These are phyloP conservation scores for Beauveria sp. DNA, from an alignment of 2,329 filamentous ascomycete genomes.

Conservation along the genomic window DNA sequence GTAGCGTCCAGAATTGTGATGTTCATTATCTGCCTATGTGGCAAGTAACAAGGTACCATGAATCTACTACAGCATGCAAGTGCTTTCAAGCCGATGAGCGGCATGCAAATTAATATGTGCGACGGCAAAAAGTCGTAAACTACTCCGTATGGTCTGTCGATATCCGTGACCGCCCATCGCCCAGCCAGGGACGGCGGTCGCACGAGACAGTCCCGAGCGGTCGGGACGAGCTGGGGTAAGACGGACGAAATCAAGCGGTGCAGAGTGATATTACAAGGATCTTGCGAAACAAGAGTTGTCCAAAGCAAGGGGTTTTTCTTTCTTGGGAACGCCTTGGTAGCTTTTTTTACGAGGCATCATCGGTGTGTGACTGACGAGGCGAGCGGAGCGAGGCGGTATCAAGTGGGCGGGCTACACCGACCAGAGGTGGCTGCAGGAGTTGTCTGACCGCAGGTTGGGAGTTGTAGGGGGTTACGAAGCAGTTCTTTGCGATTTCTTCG, in stretches of 20 bases:
- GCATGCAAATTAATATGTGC: no score
- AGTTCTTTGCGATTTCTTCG: not conserved
- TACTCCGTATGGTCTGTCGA: not conserved
- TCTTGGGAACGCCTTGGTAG: not conserved
- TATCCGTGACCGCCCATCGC: not conserved
- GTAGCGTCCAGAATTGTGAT: no score
- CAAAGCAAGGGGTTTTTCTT: not conserved
- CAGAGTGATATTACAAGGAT: no score
- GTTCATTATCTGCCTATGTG: no score
- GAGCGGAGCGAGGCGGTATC: not conserved
- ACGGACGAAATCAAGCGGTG: not conserved
- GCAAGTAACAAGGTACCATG: no score
- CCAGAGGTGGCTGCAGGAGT: not conserved
- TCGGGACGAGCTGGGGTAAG: constrained; percentile 5
- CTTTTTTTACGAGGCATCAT: not conserved
- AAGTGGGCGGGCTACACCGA: not conserved
- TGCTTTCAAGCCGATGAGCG: no score
- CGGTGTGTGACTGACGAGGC: not conserved
- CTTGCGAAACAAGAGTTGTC: not conserved
- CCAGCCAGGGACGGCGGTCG: not conserved
- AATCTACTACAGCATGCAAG: no score
- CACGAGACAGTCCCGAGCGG: not conserved
- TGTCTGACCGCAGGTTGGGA: not conserved
- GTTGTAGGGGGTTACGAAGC: not conserved
- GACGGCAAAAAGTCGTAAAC: no score